phyloP scores from a whole-genome alignment of 2,329 filamentous ascomycete genomes.

The Pseudogymnoascus sp. region DNA sequence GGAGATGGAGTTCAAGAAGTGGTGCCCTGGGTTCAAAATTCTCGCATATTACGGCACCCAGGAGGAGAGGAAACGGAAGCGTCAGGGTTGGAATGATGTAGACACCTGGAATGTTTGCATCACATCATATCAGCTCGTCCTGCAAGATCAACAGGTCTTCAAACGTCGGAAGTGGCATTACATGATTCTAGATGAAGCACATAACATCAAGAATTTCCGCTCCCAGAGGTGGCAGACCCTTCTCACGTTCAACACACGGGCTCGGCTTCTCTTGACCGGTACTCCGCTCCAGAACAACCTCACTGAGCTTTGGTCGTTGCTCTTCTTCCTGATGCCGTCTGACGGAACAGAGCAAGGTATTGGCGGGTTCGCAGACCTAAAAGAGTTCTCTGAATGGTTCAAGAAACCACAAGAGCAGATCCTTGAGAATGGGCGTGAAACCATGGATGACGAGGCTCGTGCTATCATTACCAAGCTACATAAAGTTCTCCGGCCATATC shows the following conservation, averaged over 20 bases:
- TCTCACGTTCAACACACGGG: slow-evolving; percentile 84
- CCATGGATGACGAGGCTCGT: slow-evolving; percentile 89
- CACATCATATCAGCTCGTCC: slow-evolving; percentile 91
- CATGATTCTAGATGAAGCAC: slow-evolving; percentile 94
- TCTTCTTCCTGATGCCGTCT: slow-evolving; percentile 94
- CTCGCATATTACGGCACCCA: slow-evolving; percentile 92
- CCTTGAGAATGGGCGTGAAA: slow-evolving; percentile 83
- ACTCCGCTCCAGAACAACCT: slow-evolving; percentile 96
- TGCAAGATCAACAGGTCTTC: slow-evolving; percentile 90
- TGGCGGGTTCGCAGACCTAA: slow-evolving; percentile 86
- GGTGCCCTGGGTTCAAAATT: slow-evolving; percentile 96
- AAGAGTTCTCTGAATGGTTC: slow-evolving; percentile 95
- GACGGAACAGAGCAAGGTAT: slow-evolving; percentile 64
- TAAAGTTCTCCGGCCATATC: slow-evolving; percentile 84
- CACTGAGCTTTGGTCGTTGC: slow-evolving; percentile 89
- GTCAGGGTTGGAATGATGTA: slow-evolving; percentile 86
- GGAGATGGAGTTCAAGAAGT: slow-evolving; percentile 99
- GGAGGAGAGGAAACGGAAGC: slow-evolving; percentile 84
- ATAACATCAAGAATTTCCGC: slow-evolving; percentile 99
- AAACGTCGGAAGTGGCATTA: slow-evolving; percentile 93
- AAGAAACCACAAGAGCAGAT: slow-evolving; percentile 94
- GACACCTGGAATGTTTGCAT: slow-evolving; percentile 96
- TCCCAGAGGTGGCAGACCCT: slow-evolving; percentile 95
- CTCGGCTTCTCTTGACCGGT: slow-evolving; percentile 80
- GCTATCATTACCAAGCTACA: slow-evolving; percentile 90